Evolutionary conservation across 306 rosid species (phyloP).

Genomic region (Rubus idaeus): DNA sequence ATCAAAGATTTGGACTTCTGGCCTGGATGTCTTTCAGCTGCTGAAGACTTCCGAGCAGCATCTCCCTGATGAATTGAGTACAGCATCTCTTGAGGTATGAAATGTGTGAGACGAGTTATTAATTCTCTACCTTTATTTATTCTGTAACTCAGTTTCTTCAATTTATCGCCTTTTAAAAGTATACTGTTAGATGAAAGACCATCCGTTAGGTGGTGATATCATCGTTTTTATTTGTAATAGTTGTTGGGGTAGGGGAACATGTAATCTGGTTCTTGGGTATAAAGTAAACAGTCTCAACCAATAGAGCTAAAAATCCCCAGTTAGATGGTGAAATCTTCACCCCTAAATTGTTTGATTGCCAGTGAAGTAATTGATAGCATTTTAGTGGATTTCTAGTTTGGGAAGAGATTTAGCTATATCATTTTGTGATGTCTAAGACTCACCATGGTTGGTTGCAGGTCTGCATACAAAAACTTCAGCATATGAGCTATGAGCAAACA

Average conservation of each 20-base stretch:
- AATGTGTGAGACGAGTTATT: slow-evolving; percentile 15
- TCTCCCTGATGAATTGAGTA: slow-evolving; percentile 57
- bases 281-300: background rate
- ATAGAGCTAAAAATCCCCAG: background rate
- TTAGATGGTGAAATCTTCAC: slow-evolving; percentile 8
- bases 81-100: slow-evolving; percentile 60
- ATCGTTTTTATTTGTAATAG: background rate
- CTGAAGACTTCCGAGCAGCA: slow-evolving; percentile 51
- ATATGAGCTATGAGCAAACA: slow-evolving; percentile 53
- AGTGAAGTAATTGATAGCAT: slow-evolving; percentile 6
- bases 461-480: slow-evolving; percentile 70
- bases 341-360: background rate
- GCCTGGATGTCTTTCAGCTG: slow-evolving; percentile 55
- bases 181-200: background rate
- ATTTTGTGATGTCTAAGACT: slow-evolving; percentile 30
- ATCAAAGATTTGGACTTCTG: slow-evolving; percentile 49
- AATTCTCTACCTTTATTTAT: background rate
- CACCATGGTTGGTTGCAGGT: slow-evolving; percentile 51
- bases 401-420: background rate
- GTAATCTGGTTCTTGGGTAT: background rate
- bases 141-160: background rate
- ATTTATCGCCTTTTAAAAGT: background rate
- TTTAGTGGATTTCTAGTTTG: background rate
- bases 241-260: background rate
- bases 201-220: background rate